Conservation (phyloP, 768 basidiomycete species). For the Mycena polygramma region DNA sequence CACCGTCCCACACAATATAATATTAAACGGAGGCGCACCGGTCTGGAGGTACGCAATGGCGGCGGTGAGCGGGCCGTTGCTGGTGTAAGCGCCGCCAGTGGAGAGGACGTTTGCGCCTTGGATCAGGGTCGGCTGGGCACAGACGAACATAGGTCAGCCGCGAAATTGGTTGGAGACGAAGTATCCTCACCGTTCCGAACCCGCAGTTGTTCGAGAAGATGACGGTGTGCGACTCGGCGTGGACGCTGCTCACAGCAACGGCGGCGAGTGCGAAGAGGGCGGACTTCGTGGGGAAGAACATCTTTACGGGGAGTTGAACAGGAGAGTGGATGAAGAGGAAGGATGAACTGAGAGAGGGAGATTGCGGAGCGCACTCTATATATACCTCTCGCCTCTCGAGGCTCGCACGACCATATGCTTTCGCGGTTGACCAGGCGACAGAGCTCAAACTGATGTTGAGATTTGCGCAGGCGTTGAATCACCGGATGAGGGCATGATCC, state of each 20-base stretch:
- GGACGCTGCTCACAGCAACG: constrained; percentile 5
- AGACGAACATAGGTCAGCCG: too few relatives aligned
- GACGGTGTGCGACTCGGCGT: constrained; percentile 16
- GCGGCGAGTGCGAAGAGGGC: constrained; percentile 9
- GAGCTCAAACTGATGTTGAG: too few relatives aligned
- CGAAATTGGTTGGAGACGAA: background rate
- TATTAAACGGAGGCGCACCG: constrained; percentile 1
- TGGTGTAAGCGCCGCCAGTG: constrained; percentile 20
- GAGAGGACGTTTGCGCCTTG: constrained; percentile 17
- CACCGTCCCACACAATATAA: too few relatives aligned
- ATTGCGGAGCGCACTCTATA: too few relatives aligned
- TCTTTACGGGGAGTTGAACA: background rate
- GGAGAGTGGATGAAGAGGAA: too few relatives aligned
- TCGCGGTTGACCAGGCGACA: too few relatives aligned
- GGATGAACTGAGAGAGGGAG: too few relatives aligned
- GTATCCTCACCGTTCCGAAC: constrained; percentile 9
- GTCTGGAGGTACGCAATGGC: constrained; percentile 36
- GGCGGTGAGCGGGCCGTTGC: constrained; percentile 19
- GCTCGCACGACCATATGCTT: too few relatives aligned
- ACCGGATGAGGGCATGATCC: too few relatives aligned
- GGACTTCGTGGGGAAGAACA: constrained; percentile 22
- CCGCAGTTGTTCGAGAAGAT: constrained; percentile 26
- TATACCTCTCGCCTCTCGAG: too few relatives aligned
- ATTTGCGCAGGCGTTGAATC: too few relatives aligned
- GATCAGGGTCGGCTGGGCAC: constrained; percentile 19